These are phyloP conservation scores for Nematodospora valgi DNA, from an alignment of 805 yeast species.

Conservation along the genomic window DNA sequence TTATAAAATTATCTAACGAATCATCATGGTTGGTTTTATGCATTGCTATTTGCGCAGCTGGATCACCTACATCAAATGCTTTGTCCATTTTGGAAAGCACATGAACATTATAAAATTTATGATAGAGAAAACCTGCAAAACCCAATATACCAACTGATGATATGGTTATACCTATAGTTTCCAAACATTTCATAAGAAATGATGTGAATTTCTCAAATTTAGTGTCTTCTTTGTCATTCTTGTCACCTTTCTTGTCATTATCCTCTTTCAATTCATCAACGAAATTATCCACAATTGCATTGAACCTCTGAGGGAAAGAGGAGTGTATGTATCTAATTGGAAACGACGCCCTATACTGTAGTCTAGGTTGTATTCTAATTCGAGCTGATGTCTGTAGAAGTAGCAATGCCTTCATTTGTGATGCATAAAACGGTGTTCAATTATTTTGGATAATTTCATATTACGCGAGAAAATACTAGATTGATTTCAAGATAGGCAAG, in stretches of 20 bases:
- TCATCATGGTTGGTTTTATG: constrained; percentile 40
- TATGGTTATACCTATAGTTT: constrained; percentile 69
- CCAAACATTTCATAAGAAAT: constrained; percentile 46
- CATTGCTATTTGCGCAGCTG: constrained; percentile 56
- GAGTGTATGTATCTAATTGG: no score
- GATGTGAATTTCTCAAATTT: constrained; percentile 16
- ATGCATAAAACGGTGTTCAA: no score
- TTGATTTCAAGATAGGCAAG: no score
- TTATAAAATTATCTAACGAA: constrained; percentile 22
- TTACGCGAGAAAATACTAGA: no score
- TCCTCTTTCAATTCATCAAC: constrained; percentile 12
- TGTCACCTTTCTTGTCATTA: constrained; percentile 11
- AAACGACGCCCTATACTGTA: no score
- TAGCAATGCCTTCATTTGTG: no score
- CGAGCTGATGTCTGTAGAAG: no score
- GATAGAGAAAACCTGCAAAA: constrained; percentile 69
- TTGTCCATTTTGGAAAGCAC: constrained; percentile 61
- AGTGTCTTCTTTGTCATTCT: constrained; percentile 14
- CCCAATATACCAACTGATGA: constrained; percentile 68
- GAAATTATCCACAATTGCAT: constrained; percentile 10
- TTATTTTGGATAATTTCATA: no score
- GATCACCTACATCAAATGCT: constrained; percentile 68
- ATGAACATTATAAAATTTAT: constrained; percentile 53
- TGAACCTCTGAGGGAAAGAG: no score
- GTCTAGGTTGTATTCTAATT: no score